Evolutionary conservation across 176 grass and related monocot genomes (phyloP), one percentile per base, ranked within the genome.

Genomic region (Cocos nucifera): DNA sequence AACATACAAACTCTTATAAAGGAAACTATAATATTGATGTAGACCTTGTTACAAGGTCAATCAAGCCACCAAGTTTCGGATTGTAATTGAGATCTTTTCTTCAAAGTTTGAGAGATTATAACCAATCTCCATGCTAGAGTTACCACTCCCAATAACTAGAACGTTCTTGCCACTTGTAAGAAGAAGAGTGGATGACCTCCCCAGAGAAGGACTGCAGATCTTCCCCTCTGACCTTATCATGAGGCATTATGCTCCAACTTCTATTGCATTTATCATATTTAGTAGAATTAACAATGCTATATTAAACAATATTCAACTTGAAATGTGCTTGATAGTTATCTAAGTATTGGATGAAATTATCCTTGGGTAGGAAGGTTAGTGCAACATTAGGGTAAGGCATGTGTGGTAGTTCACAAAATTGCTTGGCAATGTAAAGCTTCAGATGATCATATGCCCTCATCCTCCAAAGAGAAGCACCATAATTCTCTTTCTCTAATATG

Each of bases 91-190:
- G 4, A 79, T 73, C 3, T 64, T 17, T 0, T 67, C 79, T 5
- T 62, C 67, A 73, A 76, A 44, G 25, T 2, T 51, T 0, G 78
- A 54, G 50, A 88, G 79, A 24, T 83, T 75, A 2, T 83, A 79
- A 2, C 75, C 75, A 1, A 88, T 83, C 67, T 88, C 84, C 71
- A 88, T 83, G 1, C 79, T 75, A 0, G 79, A 87, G n/a, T 87
- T 83, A 18, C 84, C 84, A 2, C 35, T 48, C 2, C 84, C 84
- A 4, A 88, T 66, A 0, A 88, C 75, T 1, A 88, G 59, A 3
- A 88, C 62, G 0, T 15, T 76, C 39, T 57, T 48, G 5, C 62
- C 62, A 0, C 67, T 73, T 83, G 58, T 56, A 88, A 0, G 1
- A 0, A 0, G 79, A 83, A 0, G 85, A 79, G 62, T 83, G 85